Percentiles rank a stretch among this genome's conserved stretches.
These are phyloP conservation scores for Diplotaxis tenuifolia DNA, from an alignment of 345 rosid species.

Conservation along the genomic window DNA sequence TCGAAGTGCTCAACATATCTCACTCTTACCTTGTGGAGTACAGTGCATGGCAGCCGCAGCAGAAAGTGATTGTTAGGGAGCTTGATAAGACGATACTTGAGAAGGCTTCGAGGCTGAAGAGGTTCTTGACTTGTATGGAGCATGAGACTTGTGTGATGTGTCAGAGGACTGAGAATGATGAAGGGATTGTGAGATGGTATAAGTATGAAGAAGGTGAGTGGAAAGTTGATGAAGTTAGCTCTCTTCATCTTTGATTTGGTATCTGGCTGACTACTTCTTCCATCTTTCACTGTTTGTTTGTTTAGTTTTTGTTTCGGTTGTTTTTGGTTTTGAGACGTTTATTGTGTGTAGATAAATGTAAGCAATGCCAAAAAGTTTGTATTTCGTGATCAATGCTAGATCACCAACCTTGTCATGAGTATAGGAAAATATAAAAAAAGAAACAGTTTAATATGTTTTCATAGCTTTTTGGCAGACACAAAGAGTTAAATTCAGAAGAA, in stretches of 20 bases:
- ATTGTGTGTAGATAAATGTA: conserved; percentile 26
- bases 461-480: neutral
- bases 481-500: neutral
- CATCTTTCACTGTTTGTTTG: neutral
- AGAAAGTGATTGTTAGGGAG: conserved; percentile 35
- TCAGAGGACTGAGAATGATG: conserved; percentile 48
- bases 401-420: conserved; percentile 16
- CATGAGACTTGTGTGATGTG: conserved; percentile 56
- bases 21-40: conserved; percentile 70
- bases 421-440: conserved; percentile 8
- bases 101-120: conserved; percentile 48
- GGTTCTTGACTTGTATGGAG: conserved; percentile 63
- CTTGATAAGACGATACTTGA: conserved; percentile 46
- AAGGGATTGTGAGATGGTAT: conserved; percentile 73
- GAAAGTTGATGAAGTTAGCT: conserved; percentile 66
- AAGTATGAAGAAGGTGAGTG: conserved; percentile 68
- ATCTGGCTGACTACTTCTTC: neutral
- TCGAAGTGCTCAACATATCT: conserved; percentile 82
- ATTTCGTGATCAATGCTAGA: conserved; percentile 19
- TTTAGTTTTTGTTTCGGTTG: neutral
- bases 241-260: conserved; percentile 38
- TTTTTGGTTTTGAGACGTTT: neutral
- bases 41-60: conserved; percentile 39
- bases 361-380: conserved; percentile 32
- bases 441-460: neutral